Evolutionary conservation across 2,329 filamentous ascomycete genomes (phyloP).

Genomic region (Trichocomaceae sp.): DNA sequence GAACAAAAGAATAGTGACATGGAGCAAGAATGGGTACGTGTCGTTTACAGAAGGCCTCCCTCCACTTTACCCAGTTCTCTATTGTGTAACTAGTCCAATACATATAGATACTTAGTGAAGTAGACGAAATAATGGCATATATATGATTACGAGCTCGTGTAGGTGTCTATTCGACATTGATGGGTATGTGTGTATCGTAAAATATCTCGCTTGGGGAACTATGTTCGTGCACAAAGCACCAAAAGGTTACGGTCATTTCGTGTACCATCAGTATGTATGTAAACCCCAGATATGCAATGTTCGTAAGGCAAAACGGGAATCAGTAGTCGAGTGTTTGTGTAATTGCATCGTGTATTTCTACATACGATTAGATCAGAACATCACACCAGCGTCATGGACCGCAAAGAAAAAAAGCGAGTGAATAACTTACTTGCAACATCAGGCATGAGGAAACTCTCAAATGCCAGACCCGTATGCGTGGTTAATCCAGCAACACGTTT

Average conservation of each 20-base stretch:
- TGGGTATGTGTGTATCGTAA: neutral
- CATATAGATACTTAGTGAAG: neutral
- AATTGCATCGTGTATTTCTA: constrained; percentile 68
- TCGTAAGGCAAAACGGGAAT: constrained; percentile 11
- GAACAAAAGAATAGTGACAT: too few species aligned
- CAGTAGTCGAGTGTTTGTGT: constrained; percentile 62
- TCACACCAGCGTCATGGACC: neutral
- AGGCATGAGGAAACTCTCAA: constrained; percentile 73
- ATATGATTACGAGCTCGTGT: neutral
- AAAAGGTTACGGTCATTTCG: neutral
- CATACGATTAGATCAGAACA: neutral
- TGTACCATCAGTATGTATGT: neutral
- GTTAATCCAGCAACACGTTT: constrained; percentile 83
- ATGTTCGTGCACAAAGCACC: neutral
- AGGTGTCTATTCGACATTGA: neutral
- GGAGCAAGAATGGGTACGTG: neutral
- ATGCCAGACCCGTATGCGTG: constrained; percentile 72
- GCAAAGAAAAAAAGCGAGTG: neutral
- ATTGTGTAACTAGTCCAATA: neutral
- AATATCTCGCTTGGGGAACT: neutral
- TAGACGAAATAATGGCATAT: too few species aligned
- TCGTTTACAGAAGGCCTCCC: neutral
- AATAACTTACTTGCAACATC: constrained; percentile 72
- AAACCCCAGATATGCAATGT: neutral
- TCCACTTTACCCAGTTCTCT: neutral